Conservation (phyloP, 495 filamentous ascomycete genomes). For the Lentithecium fluviatile region DNA sequence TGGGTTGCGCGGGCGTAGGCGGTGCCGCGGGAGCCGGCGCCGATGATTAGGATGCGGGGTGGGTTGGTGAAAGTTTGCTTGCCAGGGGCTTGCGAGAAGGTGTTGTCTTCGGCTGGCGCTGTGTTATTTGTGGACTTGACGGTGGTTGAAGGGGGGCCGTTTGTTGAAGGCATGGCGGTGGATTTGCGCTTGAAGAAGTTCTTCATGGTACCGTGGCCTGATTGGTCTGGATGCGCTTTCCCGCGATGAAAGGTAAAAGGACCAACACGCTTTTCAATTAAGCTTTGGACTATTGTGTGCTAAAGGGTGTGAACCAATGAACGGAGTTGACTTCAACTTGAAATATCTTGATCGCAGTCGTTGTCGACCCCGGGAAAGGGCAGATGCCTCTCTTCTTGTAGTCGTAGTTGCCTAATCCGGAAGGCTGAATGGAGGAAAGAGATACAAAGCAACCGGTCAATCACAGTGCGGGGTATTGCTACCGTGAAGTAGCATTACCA, state of each 20-base stretch:
- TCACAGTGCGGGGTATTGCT: background rate
- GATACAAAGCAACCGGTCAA: background rate
- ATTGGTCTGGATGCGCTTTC: background rate
- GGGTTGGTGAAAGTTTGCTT: slow-evolving; percentile 23
- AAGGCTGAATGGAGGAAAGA: background rate
- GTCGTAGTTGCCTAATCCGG: background rate
- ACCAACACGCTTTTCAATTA: too few relatives aligned
- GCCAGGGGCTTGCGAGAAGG: slow-evolving; percentile 10
- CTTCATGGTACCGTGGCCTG: slow-evolving; percentile 2
- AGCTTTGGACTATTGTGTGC: too few relatives aligned
- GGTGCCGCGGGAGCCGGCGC: slow-evolving; percentile 79
- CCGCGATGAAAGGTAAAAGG: too few relatives aligned
- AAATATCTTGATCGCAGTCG: too few relatives aligned
- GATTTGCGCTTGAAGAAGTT: slow-evolving; percentile 17
- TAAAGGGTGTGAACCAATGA: too few relatives aligned
- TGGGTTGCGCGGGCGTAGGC: slow-evolving; percentile 62
- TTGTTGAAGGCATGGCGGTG: background rate
- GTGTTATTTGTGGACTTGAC: background rate
- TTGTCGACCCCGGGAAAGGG: too few relatives aligned
- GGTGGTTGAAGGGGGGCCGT: background rate
- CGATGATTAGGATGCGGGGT: slow-evolving; percentile 69
- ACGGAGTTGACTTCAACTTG: too few relatives aligned
- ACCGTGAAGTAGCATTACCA: background rate
- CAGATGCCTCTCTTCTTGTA: too few relatives aligned
- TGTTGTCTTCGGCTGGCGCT: background rate